phyloP scores from a whole-genome alignment of 371 early-diverging fungal species.

The Capillidium heterosporum region DNA sequence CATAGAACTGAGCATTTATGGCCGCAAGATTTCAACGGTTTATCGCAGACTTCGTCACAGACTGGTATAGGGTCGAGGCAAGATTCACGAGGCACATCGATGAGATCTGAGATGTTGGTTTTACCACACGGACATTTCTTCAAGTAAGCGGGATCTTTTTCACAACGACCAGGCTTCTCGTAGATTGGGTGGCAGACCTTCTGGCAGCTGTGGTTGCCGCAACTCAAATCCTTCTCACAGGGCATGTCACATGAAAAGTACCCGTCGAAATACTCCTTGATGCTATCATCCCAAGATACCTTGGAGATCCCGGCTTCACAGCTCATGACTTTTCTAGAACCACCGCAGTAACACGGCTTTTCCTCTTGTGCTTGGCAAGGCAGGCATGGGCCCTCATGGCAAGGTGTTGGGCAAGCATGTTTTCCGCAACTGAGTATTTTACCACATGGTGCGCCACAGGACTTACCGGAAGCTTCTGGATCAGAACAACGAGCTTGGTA shows the following conservation, averaged over 20 bases:
- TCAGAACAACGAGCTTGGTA: conserved; percentile 48
- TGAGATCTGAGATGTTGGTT: conserved; percentile 13
- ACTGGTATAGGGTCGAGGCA: conserved; percentile 68
- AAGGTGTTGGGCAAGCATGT: conserved; percentile 38
- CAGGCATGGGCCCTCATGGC: conserved; percentile 48
- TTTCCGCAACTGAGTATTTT: conserved; percentile 50
- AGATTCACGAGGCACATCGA: conserved; percentile 20
- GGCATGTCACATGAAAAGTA: conserved; percentile 34
- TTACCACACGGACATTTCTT: conserved; percentile 72
- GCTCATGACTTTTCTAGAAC: conserved; percentile 24
- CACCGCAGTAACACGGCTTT: conserved; percentile 56
- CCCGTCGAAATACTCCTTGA: too few relatives aligned
- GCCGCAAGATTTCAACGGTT: conserved; percentile 40
- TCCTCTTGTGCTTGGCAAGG: conserved; percentile 33
- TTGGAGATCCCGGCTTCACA: conserved; percentile 30
- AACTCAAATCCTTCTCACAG: conserved; percentile 35
- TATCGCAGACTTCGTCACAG: conserved; percentile 46
- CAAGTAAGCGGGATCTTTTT: conserved; percentile 39
- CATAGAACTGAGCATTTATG: conserved; percentile 54
- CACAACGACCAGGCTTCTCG: conserved; percentile 34
- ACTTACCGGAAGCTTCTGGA: conserved; percentile 33
- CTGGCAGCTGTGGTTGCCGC: conserved; percentile 60
- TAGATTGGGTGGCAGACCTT: conserved; percentile 47
- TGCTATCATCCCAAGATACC: conserved; percentile 12
- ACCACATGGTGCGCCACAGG: conserved; percentile 46